Conservation (phyloP, 164 flowering plant species). For the Nymphaea thermarum region DNA sequence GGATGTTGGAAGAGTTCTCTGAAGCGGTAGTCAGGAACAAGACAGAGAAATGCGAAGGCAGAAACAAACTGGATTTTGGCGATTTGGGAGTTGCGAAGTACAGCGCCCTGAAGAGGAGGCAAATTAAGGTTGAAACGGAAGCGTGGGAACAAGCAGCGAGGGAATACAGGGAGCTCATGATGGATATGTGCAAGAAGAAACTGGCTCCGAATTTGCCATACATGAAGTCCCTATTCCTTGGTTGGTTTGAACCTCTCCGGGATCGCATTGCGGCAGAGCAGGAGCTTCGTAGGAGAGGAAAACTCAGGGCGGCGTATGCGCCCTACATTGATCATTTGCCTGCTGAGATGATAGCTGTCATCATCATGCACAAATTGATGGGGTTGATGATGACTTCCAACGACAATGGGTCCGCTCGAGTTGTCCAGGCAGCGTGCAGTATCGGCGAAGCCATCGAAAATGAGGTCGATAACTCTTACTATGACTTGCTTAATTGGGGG, state of each 20-base stretch:
- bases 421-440: constrained; percentile 65
- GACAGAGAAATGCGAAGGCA: neutral
- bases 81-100: constrained; percentile 31
- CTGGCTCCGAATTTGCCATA: constrained; percentile 92
- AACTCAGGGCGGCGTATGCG: constrained; percentile 29
- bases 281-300: constrained; percentile 33
- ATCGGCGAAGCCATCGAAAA: constrained; percentile 94
- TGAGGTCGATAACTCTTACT: constrained; percentile 44
- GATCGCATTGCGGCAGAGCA: constrained; percentile 58
- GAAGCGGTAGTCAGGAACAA: constrained; percentile 23
- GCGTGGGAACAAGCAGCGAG: constrained; percentile 81
- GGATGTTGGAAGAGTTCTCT: constrained; percentile 19
- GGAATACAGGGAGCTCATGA: constrained; percentile 74
- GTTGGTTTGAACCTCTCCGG: constrained; percentile 90
- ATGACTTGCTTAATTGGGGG: too few relatives aligned
- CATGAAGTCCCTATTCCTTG: constrained; percentile 85
- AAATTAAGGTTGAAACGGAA: constrained; percentile 80
- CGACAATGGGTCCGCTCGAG: constrained; percentile 51
- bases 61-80: constrained; percentile 7
- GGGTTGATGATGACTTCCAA: constrained; percentile 70
- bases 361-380: constrained; percentile 94
- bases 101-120: constrained; percentile 41
- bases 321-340: constrained; percentile 59
- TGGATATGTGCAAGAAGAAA: constrained; percentile 84
- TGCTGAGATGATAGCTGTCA: constrained; percentile 87